A percentile compares a stretch with the other conserved stretches of the same genome.
These are phyloP conservation scores for Penicillium desertorum DNA, from an alignment of 495 filamentous ascomycete species.

Conservation along the genomic window DNA sequence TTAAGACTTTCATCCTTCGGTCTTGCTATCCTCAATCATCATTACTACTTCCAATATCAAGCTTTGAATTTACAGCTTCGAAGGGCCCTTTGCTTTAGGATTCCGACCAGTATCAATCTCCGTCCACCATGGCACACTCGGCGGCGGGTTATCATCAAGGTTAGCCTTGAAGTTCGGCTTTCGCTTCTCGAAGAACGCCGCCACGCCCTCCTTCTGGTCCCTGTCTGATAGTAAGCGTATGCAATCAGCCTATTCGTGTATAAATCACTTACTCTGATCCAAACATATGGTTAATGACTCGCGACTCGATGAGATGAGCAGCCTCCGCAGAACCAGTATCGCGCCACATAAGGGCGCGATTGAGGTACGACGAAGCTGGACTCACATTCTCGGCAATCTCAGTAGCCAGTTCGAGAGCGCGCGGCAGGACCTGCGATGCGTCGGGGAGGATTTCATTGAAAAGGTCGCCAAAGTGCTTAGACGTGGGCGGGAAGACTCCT, in stretches of 20 bases:
- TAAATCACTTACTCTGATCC: slow-evolving; percentile 31
- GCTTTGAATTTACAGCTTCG: slow-evolving; percentile 30
- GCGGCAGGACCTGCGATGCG: slow-evolving; percentile 51
- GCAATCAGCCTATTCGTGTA: not conserved
- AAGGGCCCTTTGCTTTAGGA: slow-evolving; percentile 22
- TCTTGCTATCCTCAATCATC: not conserved
- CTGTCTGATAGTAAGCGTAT: slow-evolving; percentile 16
- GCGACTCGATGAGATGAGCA: slow-evolving; percentile 59
- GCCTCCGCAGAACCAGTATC: slow-evolving; percentile 54
- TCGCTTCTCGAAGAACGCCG: slow-evolving; percentile 51
- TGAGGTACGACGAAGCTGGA: slow-evolving; percentile 52
- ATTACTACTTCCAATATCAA: not conserved
- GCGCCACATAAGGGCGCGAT: slow-evolving; percentile 61
- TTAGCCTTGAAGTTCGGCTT: slow-evolving; percentile 52
- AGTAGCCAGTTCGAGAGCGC: slow-evolving; percentile 56
- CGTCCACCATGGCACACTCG: slow-evolving; percentile 34
- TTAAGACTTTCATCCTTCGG: not conserved
- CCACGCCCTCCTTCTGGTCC: slow-evolving; percentile 51
- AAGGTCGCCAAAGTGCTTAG: slow-evolving; percentile 46
- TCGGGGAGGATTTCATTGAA: slow-evolving; percentile 56
- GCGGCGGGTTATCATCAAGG: slow-evolving; percentile 29
- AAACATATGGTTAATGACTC: slow-evolving; percentile 57
- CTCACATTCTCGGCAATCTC: slow-evolving; percentile 61
- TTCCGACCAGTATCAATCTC: slow-evolving; percentile 33
- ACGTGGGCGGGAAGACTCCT: slow-evolving; percentile 30